Evolutionary conservation across 2,329 filamentous ascomycete genomes (phyloP), one percentile per base, ranked within the genome.

Genomic region (Cladosporium sp.): DNA sequence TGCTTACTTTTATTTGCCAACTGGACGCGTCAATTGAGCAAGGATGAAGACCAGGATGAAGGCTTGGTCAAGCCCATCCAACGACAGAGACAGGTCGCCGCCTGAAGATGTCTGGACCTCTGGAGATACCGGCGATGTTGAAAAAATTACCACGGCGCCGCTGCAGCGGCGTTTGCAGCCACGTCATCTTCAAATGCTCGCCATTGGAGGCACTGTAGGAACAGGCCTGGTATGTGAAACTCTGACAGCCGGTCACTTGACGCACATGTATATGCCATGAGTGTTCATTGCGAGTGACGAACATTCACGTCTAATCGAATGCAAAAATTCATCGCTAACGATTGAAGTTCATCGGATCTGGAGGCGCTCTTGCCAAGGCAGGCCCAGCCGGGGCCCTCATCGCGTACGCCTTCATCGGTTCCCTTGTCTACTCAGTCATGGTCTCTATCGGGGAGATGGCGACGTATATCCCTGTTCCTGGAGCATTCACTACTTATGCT

Each of bases 381-480:
- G 76, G 81, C 16, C 80, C 81, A 26, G 76, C 78, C 11, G 80
- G 80, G 33, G 75, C 80, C 10, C 73, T 85, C 55, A 74, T 80
- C 66, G 79, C 80, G 68, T 80, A 79, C 70, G 69, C 73, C 8
- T 76, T 84, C 62, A 77, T 84, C 58, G 77, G 79, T 49, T 75
- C 82, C 26, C 67, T 84, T 69, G 75, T 85, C 59, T 78, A 78
- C 65, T 74, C 74, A 46, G 75, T 81, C 71, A 83, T 88, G 63
- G 82, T 82, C 57, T 78, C 75, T 0, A 76, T 81, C n/a, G 82
- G 81, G 21, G 85, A 87, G 75, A 85, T 89, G 79, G 85, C 86
- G 21, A 83, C 87, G 33, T 88, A 86, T 79, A 81, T 89, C 58
- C 85, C 87, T 3, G 76, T 88, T 68, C 79, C 85, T 29, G 83